Base-by-base conservation (phyloP, 148 eudicot species). In the Arctostaphylos glauca region DNA sequence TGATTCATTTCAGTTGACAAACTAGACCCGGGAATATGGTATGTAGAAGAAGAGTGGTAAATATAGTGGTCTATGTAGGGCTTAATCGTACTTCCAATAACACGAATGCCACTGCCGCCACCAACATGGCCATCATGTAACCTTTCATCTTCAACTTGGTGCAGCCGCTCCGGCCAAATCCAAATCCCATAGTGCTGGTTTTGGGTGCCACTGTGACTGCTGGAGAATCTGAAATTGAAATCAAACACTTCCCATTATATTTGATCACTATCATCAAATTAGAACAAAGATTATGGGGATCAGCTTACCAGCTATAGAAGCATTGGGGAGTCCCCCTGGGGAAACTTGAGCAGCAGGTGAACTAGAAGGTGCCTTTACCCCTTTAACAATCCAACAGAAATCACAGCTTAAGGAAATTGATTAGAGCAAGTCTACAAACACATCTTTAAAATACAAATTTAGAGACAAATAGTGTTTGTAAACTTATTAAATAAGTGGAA, bases 281-380 rank as follows among this genome's bases (percentile, higher is more conserved):
- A 25, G 70, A 66, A 12, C 43, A 7, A 64, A 48, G 38, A 3
- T 46, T 21, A 67, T 6, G 21, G 3, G 18, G 38, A 12, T 52
- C 12, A 82, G 82, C 89, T 73, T 84, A 91, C 94, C 90, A 67
- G 88, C 80, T 62, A 81, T 64, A 59, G 89, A 59, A 74, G 91
- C 70, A 81, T 86, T 84, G 77, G 88, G 87, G 23, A 60, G 87
- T 9, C 73, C 66, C 41, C 85, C 90, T 46, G 80, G 62, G 14
- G 94, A 82, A 84, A 53, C 89, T 79, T 88, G 92, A 75, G 92
- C 80, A 84, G 86, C 31, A 76, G 91, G 89, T 73, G 93, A 68
- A 66, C 25, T 74, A 9, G 95, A 76, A 52, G 91, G 83, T 50
- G 79, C 59, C 47, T 91, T 78, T 48, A 76, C 87, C 44, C 90